These are phyloP conservation scores for Lepiota venenata DNA, from an alignment of 768 basidiomycete genomes.

Conservation along the genomic window DNA sequence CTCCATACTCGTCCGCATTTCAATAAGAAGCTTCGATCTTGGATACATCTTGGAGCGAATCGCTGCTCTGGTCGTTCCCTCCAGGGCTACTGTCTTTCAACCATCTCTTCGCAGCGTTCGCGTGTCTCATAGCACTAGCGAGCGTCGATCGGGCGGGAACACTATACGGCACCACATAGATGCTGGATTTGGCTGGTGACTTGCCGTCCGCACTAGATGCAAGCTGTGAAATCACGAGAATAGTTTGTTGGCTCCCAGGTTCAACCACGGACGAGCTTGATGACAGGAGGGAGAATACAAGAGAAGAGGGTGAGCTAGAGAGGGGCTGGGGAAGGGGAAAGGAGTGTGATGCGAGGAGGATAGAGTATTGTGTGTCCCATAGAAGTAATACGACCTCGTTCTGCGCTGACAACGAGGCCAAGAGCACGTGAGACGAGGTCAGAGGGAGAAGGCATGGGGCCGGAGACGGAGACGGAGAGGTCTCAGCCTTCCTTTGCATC, in stretches of 20 bases:
- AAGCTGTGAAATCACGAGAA: conserved; percentile 44
- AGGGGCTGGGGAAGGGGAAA: conserved; percentile 48
- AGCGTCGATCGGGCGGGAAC: conserved; percentile 57
- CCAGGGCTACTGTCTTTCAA: conserved; percentile 19
- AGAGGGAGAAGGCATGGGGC: conserved; percentile 36
- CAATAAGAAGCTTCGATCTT: conserved; percentile 30
- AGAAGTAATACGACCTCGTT: conserved; percentile 52
- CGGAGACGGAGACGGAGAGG: conserved; percentile 22
- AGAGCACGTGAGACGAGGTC: conserved; percentile 54
- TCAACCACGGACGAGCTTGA: conserved; percentile 13
- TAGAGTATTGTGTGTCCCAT: conserved; percentile 70
- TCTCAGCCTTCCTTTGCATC: conserved; percentile 17
- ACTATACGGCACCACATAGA: conserved; percentile 58
- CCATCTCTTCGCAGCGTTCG: conserved; percentile 41
- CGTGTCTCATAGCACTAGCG: conserved; percentile 58
- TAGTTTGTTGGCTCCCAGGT: conserved; percentile 35
- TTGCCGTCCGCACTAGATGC: conserved; percentile 18
- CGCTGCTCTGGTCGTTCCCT: conserved; percentile 4
- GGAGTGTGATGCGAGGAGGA: conserved; percentile 52
- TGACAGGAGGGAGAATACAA: conserved; percentile 19
- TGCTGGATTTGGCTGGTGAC: conserved; percentile 33
- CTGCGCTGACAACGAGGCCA: conserved; percentile 38
- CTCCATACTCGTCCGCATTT: conserved; percentile 37
- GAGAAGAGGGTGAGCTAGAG: conserved; percentile 18
- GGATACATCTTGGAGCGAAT: conserved; percentile 15